phyloP scores from a whole-genome alignment of 2,329 filamentous ascomycete genomes.

The Whalleya microplaca region DNA sequence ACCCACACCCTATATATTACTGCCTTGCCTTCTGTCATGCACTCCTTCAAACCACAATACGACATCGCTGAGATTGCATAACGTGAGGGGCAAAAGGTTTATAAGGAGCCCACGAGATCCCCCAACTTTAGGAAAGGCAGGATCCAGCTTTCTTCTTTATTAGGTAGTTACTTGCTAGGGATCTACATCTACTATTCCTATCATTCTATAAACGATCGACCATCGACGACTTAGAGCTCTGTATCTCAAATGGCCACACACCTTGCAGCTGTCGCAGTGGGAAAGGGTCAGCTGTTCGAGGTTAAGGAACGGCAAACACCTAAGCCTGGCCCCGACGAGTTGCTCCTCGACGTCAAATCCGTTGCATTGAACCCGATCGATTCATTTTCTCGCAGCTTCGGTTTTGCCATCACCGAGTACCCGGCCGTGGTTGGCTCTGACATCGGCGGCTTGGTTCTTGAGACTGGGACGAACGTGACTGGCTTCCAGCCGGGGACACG shows the following conservation, averaged over 20 bases:
- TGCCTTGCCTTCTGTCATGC: too few species aligned
- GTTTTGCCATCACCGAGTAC: conserved; percentile 45
- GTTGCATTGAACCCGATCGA: conserved; percentile 55
- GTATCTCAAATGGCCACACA: conserved; percentile 39
- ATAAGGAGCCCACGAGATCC: too few species aligned
- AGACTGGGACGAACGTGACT: conserved; percentile 43
- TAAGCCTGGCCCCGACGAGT: conserved; percentile 48
- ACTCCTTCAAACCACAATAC: too few species aligned
- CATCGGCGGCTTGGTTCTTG: conserved; percentile 46
- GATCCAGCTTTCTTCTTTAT: too few species aligned
- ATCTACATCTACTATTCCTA: too few species aligned
- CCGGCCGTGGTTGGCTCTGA: conserved; percentile 50
- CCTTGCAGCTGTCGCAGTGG: conserved; percentile 43
- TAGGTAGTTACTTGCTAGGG: too few species aligned
- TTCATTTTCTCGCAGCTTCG: conserved; percentile 44
- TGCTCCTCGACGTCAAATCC: conserved; percentile 52
- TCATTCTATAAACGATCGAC: too few species aligned
- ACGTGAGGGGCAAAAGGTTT: too few species aligned
- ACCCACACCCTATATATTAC: too few species aligned
- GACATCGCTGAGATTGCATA: too few species aligned
- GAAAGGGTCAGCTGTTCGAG: conserved; percentile 42
- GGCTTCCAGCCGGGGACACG: conserved; percentile 31
- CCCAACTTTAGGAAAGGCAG: too few species aligned
- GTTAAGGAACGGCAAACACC: conserved; percentile 46
- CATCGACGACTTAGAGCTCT: too few species aligned